Evolutionary conservation across 2,329 filamentous ascomycete species (phyloP), one percentile per base, ranked within the genome.

Genomic region (Diaporthe sp.): DNA sequence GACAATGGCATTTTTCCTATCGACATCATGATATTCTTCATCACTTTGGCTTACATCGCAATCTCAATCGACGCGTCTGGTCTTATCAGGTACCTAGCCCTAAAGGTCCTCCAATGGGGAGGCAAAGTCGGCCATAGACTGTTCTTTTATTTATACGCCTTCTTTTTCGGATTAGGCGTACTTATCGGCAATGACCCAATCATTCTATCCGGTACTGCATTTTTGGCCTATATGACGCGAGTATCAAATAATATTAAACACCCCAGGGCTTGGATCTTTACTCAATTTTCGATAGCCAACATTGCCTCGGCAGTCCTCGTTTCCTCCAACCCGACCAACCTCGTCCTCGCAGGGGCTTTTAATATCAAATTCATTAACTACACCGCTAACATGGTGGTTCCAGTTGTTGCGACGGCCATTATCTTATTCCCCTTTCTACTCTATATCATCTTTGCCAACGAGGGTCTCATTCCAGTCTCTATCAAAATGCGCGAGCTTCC

Each of bases 11-110:
- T 95, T 78, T 86, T 87, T 3, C 93, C 93, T 0, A 88, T 94
- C 78, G 92, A 95, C 76, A 94, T 94, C 77, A 94, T 95, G 92
- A 84, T 87, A n/a, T 95, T 95, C 84, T 95, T 95, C 84, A 86
- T 95, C 57, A 94, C 92, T 0, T 81, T 94, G 57, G 93, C 93
- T 3, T 95, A 95, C 79, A 94, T 95, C 76, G 93, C 93, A 61
- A 94, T 95, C 61, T 94, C 93, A 0, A 94, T 95, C 75, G 93
- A 95, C 78, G 93, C 93, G 3, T 94, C 93, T 0, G 93, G 93
- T 8, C 85, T 95, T n/a, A 94, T 95, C 79, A 86, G 93, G 73
- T 95, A 88, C 77, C 81, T 94, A 28, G 93, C 93, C 0, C 94
- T 94, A 85, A 93, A 90, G 76, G 93, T 94, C 0, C 85, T 95